A percentile compares a stretch with the other conserved stretches of the same genome.
phyloP scores from a whole-genome alignment of 139 green algal species.

The Closterium sp. region DNA sequence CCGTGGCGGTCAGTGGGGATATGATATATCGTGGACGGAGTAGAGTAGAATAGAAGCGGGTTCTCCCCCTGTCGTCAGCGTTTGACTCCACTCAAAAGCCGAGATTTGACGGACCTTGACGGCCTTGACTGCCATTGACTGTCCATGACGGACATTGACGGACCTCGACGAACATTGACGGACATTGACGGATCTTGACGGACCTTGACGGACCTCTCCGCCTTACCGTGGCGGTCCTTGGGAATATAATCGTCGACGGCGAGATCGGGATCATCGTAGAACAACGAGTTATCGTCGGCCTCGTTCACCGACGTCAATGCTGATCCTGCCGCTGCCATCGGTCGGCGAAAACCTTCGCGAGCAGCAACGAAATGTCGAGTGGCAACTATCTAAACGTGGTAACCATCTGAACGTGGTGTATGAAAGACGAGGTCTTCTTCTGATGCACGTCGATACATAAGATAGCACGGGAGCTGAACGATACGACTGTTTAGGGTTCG shows the following conservation, averaged over 20 bases:
- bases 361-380: too few relatives aligned
- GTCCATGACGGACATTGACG: too few relatives aligned
- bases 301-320: not conserved
- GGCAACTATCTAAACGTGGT: not conserved
- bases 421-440: not conserved
- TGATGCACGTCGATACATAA: not conserved
- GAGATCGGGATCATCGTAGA: not conserved
- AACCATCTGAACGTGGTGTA: not conserved
- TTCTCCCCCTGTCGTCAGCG: not conserved
- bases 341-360: too few relatives aligned
- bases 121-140: too few relatives aligned
- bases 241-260: not conserved
- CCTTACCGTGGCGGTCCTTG: not conserved
- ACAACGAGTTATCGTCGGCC: not conserved
- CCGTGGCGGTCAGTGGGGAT: not conserved
- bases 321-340: not conserved
- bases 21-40: not conserved
- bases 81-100: not conserved
- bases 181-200: too few relatives aligned
- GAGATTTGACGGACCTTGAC: too few relatives aligned
- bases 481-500: not conserved
- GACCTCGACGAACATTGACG: too few relatives aligned
- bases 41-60: not conserved
- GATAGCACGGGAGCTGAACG: too few relatives aligned
- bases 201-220: not conserved